Evolutionary conservation across 2,329 filamentous ascomycete species (phyloP), one percentile per base, ranked within the genome.

Genomic region (Thyridium curvatum): DNA sequence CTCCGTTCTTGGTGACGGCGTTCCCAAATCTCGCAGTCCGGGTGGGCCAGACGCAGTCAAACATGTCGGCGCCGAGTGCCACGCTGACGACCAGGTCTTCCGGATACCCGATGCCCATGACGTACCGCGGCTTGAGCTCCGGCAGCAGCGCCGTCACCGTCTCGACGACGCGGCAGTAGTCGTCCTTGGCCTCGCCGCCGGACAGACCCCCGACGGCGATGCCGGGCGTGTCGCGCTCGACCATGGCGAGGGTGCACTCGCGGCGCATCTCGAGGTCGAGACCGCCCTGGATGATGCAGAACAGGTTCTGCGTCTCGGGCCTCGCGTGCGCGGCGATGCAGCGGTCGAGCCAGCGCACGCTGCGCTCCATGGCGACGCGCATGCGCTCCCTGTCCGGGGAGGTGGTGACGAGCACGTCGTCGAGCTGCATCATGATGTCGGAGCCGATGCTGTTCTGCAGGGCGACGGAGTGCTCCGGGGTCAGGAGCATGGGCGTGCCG

Each of bases 391-490:
- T 71, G 61, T 98, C 93, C 0, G 91, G 91, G 0, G 89, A 96
- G 0, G 93, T 98, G 0, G 93, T 97, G 21, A 89, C 91, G 37
- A 98, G 84, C 12, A 98, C 94, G 61, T 98, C 94, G 69, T 98
- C 93, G 4, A 98, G 80, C 64, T 98, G 94, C 94, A 98, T 98
- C 49, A 97, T 96, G 52, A 98, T 97, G 64, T 98, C 93, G 46
- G 88, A 94, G 47, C 93, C 93, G 54, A 98, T 98, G 39, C 84
- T 91, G 63, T 98, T 97, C 60, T 98, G 93, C 4, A 98, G 74
- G 10, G 82, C 84, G 52, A 98, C 96, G 1, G 93, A 97, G 66
- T 97, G 91, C 61, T 98, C 94, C 0, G 93, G 93, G 0, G 93
- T 98, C 34, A 98, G 79, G 10, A 98, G 80, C 93, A 98, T 97